Evolutionary conservation across 179 eudicot species (phyloP).

Genomic region (Silene coronaria): DNA sequence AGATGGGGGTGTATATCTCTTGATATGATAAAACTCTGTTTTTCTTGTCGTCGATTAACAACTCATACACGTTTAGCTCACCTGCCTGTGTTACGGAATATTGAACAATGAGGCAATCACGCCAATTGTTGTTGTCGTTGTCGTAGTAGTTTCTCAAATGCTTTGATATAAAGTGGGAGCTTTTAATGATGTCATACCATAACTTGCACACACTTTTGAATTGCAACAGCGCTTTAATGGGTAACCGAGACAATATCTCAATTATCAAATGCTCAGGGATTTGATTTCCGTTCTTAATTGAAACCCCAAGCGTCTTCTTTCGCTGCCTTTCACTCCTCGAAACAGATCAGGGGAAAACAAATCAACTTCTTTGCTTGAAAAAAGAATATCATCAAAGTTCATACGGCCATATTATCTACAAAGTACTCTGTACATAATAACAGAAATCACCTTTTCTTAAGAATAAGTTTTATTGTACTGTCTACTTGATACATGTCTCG

Average conservation of each 20-base stretch:
- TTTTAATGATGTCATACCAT: slow-evolving; percentile 13
- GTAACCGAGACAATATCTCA: slow-evolving; percentile 15
- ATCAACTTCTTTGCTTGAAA: background rate
- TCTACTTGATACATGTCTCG: too few relatives aligned
- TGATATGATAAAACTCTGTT: background rate
- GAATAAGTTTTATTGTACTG: background rate
- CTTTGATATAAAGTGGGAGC: slow-evolving; percentile 12
- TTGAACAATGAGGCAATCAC: slow-evolving; percentile 15
- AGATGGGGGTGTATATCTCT: background rate
- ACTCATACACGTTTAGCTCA: background rate
- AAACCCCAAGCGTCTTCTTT: background rate
- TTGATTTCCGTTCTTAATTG: background rate
- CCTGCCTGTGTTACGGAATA: background rate
- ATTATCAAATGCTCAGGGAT: slow-evolving; percentile 5
- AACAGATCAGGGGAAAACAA: background rate
- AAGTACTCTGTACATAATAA: background rate
- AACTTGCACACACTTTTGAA: slow-evolving; percentile 10
- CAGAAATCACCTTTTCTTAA: slow-evolving; percentile 6
- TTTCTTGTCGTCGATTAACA: slow-evolving; percentile 10
- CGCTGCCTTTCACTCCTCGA: background rate
- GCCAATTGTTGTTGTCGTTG: background rate
- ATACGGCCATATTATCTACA: too few relatives aligned
- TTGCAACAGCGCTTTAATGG: background rate
- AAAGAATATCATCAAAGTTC: background rate
- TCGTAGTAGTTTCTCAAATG: slow-evolving; percentile 13